These are phyloP conservation scores for Alternaria burnsii DNA, from an alignment of 2,329 filamentous ascomycete genomes.

Conservation along the genomic window DNA sequence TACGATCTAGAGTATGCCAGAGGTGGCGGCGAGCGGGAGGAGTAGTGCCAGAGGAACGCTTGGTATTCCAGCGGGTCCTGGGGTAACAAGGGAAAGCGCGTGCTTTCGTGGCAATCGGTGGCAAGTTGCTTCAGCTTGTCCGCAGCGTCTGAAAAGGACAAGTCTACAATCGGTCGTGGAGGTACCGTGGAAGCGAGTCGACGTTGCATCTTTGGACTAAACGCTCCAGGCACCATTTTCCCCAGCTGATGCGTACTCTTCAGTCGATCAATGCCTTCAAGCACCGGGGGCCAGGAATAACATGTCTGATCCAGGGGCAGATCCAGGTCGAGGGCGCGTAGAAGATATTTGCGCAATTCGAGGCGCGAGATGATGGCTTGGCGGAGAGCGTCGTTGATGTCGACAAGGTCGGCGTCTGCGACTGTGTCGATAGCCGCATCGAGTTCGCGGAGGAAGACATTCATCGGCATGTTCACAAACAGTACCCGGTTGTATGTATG, in stretches of 20 bases:
- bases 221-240: constrained; percentile 75
- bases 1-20: constrained; percentile 84
- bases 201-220: constrained; percentile 90
- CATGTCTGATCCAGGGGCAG: constrained; percentile 38
- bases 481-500: constrained; percentile 86
- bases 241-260: constrained; percentile 69
- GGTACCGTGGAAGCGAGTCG: constrained; percentile 92
- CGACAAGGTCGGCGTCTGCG: constrained; percentile 32
- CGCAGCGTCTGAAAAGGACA: constrained; percentile 76
- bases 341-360: constrained; percentile 69
- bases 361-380: constrained; percentile 72
- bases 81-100: constrained; percentile 39
- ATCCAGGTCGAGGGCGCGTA: constrained; percentile 60
- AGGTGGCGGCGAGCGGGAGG: constrained; percentile 81
- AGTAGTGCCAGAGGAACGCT: constrained; percentile 78
- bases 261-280: constrained; percentile 61
- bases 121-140: constrained; percentile 74
- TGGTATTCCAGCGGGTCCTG: constrained; percentile 48
- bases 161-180: constrained; percentile 84
- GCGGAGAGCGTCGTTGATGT: constrained; percentile 50
- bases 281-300: constrained; percentile 50
- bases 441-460: constrained; percentile 46
- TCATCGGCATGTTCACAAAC: constrained; percentile 60
- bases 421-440: constrained; percentile 43
- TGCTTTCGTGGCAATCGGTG: constrained; percentile 71